Evolutionary conservation across 2,329 filamentous ascomycete genomes (phyloP).

Genomic region (Didymellaceae sp.): DNA sequence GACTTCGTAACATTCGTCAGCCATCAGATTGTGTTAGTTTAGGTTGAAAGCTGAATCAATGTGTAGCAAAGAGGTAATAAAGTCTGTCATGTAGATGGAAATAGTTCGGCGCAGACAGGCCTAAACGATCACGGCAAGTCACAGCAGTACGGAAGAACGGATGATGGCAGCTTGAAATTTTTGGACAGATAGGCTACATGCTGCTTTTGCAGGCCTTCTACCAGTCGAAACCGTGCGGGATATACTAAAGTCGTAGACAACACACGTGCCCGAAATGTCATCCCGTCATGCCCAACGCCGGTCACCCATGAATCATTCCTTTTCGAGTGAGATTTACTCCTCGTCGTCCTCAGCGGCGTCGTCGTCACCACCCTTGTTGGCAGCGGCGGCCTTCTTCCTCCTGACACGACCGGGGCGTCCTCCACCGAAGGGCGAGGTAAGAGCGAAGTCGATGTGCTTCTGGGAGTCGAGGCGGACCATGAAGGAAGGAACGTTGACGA

Average conservation of each 20-base stretch:
- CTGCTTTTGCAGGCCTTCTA: slow-evolving; percentile 33
- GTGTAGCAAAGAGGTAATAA: not conserved
- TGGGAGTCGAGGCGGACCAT: slow-evolving; percentile 99
- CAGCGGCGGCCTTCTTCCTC: slow-evolving; percentile 99
- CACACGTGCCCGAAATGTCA: slow-evolving; percentile 38
- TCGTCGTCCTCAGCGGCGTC: slow-evolving; percentile 93
- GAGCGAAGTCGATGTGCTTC: slow-evolving; percentile 99
- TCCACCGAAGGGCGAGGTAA: slow-evolving; percentile 96
- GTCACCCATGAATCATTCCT: slow-evolving; percentile 45
- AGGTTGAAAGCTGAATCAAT: no score
- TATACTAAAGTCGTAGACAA: slow-evolving; percentile 42
- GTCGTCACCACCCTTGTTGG: slow-evolving; percentile 80
- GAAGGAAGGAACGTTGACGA: slow-evolving; percentile 99
- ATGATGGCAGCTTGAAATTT: slow-evolving; percentile 45
- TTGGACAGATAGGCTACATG: slow-evolving; percentile 41
- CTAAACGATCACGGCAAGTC: not conserved
- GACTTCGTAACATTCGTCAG: no score
- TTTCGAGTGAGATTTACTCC: slow-evolving; percentile 51
- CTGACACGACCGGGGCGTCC: slow-evolving; percentile 96
- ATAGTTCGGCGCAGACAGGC: no score
- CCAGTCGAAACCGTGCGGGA: slow-evolving; percentile 38
- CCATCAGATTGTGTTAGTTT: no score
- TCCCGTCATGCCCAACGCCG: slow-evolving; percentile 48
- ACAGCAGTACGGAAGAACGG: slow-evolving; percentile 20
- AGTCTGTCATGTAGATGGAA: no score